A percentile compares a stretch with the other conserved stretches of the same genome.
Evolutionary conservation across 192 early-diverging fungal species (phyloP).

Genomic region (Coemansia sp.): DNA sequence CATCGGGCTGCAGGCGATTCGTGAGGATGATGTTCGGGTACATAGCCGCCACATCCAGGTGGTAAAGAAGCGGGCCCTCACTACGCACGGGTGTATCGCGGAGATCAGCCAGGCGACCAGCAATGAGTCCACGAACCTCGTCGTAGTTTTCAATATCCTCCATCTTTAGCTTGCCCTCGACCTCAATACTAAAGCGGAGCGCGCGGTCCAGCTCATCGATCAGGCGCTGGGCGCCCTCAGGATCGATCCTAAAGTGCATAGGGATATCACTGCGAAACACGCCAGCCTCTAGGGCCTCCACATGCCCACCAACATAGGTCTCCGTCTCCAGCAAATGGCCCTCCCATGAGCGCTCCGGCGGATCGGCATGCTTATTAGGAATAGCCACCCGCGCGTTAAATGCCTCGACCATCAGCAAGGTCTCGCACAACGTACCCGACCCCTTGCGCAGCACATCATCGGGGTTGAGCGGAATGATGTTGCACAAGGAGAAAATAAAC

Average conservation of each 20-base stretch:
- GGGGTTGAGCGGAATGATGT: slow-evolving; percentile 95
- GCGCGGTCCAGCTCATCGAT: slow-evolving; percentile 91
- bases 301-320: slow-evolving; percentile 98
- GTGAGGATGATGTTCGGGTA: slow-evolving; percentile 99
- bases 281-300: slow-evolving; percentile 98
- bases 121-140: slow-evolving; percentile 72
- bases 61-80: slow-evolving; percentile 89
- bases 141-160: slow-evolving; percentile 87
- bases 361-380: slow-evolving; percentile 93
- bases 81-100: slow-evolving; percentile 74
- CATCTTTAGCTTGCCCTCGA: slow-evolving; percentile 73
- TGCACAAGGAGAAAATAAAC: slow-evolving; percentile 99
- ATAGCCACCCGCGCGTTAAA: slow-evolving; percentile 86
- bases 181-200: slow-evolving; percentile 82
- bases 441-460: slow-evolving; percentile 97
- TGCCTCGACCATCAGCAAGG: slow-evolving; percentile 94
- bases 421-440: slow-evolving; percentile 94
- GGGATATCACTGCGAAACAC: slow-evolving; percentile 94
- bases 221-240: slow-evolving; percentile 75
- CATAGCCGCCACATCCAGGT: slow-evolving; percentile 99
- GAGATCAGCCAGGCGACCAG: slow-evolving; percentile 64
- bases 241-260: slow-evolving; percentile 76
- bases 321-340: slow-evolving; percentile 90
- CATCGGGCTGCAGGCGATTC: slow-evolving; percentile 96
- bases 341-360: slow-evolving; percentile 75